Base-by-base conservation (phyloP, 108 stramenopile genomes). In the Epithemia pelagica region DNA sequence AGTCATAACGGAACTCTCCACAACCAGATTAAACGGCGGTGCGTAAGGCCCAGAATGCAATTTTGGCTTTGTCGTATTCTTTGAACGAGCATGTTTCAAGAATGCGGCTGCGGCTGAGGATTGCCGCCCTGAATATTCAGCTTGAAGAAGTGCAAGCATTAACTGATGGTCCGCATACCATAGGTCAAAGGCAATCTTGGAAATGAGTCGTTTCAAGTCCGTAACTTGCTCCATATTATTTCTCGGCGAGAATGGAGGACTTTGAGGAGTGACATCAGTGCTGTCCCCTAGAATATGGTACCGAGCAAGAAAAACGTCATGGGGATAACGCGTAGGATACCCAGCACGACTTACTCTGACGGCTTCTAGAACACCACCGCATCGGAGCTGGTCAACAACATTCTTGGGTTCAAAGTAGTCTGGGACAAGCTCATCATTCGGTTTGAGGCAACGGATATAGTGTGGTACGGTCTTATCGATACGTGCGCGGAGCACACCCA, bases 331-430 rank as follows among this genome's bases (percentile, higher is more conserved):
- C 8, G 95, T 95, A 18, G 98, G 96, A 70, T 95, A 99, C 15
- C 96, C 98, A 21, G 92, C 90, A 29, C 96, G 84, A 57, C 91
- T 94, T n/a, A 97, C 96, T 0, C 96, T 81, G 22, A 99, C 98
- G 32, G 98, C 96, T 71, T 97, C 96, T 30, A 99, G 69, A 0
- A 99, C 96, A 66, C 98, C 96, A 64, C 93, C 93, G 68, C 92
- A 97, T 37, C 93, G 84, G 7, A 96, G 76, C 73, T 96, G 95
- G 61, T 94, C 94, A 5, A 90, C 88, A 76, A 92, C 78, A 64
- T 88, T 89, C 63, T 83, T 87, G 2, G 90, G 91, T 67, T 96
- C 91, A 60, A 95, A 94, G 55, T 64, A 76, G 59, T 92, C 86
- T 0, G 94, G 79, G 10, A 77, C 67, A 27, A 93, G 72, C 26